Conservation (phyloP, 805 yeast genomes). For the Zygosaccharomyces siamensis region DNA sequence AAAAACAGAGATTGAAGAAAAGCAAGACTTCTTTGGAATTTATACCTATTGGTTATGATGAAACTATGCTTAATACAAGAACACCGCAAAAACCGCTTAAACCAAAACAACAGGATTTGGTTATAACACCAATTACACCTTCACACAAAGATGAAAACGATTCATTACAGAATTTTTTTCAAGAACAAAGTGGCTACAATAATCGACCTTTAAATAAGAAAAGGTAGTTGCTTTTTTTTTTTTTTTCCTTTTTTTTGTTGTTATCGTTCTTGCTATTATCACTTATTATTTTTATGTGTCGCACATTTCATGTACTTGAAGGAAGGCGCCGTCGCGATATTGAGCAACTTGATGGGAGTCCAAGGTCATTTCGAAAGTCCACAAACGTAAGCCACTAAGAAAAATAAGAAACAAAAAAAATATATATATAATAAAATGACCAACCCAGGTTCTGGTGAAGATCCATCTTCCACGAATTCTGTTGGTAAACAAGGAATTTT, state of each 20-base stretch:
- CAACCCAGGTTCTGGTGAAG: constrained; percentile 1
- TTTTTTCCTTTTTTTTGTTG: background rate
- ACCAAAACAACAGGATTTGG: constrained; percentile 2
- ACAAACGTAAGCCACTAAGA: background rate
- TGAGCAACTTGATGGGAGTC: background rate
- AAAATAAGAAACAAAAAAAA: background rate
- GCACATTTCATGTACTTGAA: background rate
- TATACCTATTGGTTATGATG: constrained; percentile 24
- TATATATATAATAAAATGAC: constrained; percentile 2
- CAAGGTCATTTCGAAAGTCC: background rate
- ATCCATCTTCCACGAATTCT: background rate
- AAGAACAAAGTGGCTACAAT: constrained; percentile 8
- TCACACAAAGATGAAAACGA: constrained; percentile 11
- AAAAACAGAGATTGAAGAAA: constrained; percentile 7
- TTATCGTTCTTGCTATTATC: background rate
- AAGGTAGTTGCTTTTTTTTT: background rate
- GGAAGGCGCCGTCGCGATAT: background rate
- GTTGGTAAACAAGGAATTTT: constrained; percentile 21
- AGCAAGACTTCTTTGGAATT: constrained; percentile 14
- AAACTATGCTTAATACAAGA: constrained; percentile 8
- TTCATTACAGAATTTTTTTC: constrained; percentile 16
- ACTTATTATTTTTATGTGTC: background rate
- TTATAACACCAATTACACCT: constrained; percentile 6
- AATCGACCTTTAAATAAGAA: background rate
- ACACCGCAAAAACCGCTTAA: constrained; percentile 7